Percentiles rank a stretch among this genome's conserved stretches.
These are phyloP conservation scores for Glycyrrhiza uralensis DNA, from an alignment of 306 rosid genomes.

Conservation along the genomic window DNA sequence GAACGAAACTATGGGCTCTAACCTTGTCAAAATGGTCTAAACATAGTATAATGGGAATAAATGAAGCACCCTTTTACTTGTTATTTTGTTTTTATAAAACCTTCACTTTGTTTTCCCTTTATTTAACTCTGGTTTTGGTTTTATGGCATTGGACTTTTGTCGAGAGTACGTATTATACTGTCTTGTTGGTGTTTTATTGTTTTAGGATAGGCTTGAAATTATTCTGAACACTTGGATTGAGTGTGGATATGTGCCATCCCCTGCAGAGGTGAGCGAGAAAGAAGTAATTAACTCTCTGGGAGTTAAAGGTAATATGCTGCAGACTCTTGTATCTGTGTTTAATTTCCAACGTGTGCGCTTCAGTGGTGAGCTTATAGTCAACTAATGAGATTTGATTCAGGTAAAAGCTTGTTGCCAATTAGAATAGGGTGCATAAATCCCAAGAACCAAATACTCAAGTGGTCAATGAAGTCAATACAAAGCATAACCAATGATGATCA, in stretches of 20 bases:
- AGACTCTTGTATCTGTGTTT: background rate
- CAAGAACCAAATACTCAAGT: conserved; percentile 52
- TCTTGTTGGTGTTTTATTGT: conserved; percentile 22
- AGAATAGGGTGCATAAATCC: conserved; percentile 78
- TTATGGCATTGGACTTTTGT: background rate
- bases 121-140: background rate
- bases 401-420: conserved; percentile 58
- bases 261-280: conserved; percentile 77
- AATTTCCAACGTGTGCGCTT: background rate
- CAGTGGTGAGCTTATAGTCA: conserved; percentile 10
- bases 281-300: conserved; percentile 70
- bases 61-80: background rate
- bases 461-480: conserved; percentile 64
- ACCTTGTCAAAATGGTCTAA: background rate
- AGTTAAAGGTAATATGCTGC: conserved; percentile 52
- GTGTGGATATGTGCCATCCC: conserved; percentile 65
- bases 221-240: conserved; percentile 76
- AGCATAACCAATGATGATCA: conserved; percentile 48
- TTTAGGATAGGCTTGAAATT: conserved; percentile 91
- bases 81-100: background rate
- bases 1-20: background rate
- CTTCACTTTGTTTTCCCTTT: background rate
- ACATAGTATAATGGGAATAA: background rate
- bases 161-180: background rate
- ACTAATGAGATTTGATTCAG: conserved; percentile 43